Conservation (phyloP, 1,284 basidiomycete species). For the Heterobasidion parviporum region DNA sequence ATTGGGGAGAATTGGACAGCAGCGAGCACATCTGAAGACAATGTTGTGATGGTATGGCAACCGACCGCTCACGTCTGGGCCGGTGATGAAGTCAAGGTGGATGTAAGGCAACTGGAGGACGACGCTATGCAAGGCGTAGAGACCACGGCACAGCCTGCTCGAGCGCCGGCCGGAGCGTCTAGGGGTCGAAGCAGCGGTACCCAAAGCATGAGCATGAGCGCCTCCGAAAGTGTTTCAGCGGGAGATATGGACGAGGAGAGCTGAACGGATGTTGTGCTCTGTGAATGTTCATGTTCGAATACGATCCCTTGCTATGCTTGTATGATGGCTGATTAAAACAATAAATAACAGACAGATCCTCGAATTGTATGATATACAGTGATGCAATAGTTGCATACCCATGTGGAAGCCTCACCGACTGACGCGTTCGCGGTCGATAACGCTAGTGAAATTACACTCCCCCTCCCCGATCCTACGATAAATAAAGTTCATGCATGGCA, state of each 20-base stretch:
- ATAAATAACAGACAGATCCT: neutral
- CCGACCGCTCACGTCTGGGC: constrained; percentile 85
- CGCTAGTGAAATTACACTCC: no score
- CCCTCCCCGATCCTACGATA: no score
- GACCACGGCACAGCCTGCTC: constrained; percentile 17
- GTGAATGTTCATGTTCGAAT: neutral
- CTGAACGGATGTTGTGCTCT: neutral
- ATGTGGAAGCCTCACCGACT: neutral
- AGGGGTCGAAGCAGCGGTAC: constrained; percentile 27
- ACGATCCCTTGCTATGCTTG: neutral
- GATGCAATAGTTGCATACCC: neutral
- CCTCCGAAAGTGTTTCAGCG: constrained; percentile 35
- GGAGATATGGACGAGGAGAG: constrained; percentile 27
- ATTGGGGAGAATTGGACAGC: constrained; percentile 70
- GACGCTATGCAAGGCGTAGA: constrained; percentile 74
- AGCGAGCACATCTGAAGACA: constrained; percentile 77
- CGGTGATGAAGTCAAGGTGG: constrained; percentile 70
- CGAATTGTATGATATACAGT: neutral
- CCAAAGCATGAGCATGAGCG: constrained; percentile 45
- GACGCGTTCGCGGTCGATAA: no score
- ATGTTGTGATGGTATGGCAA: constrained; percentile 84
- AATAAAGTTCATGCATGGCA: neutral
- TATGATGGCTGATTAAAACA: neutral
- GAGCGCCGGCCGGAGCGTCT: neutral
- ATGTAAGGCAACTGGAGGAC: constrained; percentile 69